Evolutionary conservation across 306 rosid genomes (phyloP).

Genomic region (Castanospermum australe): DNA sequence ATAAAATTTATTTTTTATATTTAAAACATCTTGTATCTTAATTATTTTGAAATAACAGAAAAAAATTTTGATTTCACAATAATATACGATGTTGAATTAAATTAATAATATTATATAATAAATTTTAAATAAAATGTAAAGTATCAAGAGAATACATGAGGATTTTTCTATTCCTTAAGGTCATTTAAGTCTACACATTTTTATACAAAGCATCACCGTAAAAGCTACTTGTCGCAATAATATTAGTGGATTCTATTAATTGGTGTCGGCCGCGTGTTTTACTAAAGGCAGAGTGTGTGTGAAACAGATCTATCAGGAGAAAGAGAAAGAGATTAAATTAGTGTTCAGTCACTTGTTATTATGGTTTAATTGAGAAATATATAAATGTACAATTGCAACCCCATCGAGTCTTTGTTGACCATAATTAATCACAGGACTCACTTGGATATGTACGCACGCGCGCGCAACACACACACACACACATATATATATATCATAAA

Average conservation of each 20-base stretch:
- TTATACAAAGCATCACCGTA: not conserved
- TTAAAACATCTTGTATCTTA: too few species aligned
- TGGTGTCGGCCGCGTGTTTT: not conserved
- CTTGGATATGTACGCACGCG: not conserved
- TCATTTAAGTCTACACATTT: not conserved
- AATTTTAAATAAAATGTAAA: too few species aligned
- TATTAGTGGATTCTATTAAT: not conserved
- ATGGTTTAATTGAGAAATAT: not conserved
- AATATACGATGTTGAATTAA: too few species aligned
- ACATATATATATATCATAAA: too few species aligned
- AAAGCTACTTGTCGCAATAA: not conserved
- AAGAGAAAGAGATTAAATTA: not conserved
- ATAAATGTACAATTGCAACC: not conserved
- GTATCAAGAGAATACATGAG: too few species aligned
- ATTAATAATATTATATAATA: too few species aligned
- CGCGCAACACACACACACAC: too few species aligned
- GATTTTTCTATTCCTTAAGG: too few species aligned
- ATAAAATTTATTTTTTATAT: too few species aligned
- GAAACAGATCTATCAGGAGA: not conserved
- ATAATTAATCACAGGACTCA: not conserved
- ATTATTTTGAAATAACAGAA: too few species aligned
- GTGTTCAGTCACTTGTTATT: not conserved
- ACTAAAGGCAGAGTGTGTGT: slow-evolving; percentile 7
- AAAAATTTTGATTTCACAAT: too few species aligned
- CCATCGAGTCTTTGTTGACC: slow-evolving; percentile 24